Base-by-base conservation (phyloP, 2,329 filamentous ascomycete species). In the Epicoccum nigrum region DNA sequence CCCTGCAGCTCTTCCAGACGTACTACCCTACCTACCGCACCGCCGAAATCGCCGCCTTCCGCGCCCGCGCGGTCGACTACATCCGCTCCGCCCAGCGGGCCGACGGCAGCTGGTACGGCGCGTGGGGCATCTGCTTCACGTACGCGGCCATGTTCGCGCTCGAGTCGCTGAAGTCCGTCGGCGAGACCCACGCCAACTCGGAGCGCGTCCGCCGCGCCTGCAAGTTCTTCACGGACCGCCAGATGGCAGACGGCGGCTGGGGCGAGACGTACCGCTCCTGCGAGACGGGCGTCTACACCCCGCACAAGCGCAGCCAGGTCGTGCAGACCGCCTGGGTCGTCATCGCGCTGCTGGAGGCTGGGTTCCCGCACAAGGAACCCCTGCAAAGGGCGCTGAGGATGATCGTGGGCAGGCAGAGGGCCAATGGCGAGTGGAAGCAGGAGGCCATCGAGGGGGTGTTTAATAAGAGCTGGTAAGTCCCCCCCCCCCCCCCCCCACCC, bases 391-490 rank as follows among this genome's bases (percentile, higher is more conserved):
- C 88, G 1, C 80, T 97, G 67, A 84, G 82, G 70, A 79, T 99
- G 64, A 83, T 99, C 56, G 93, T 97, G 86, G 77, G 82, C 23
- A 83, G 93, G 40, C 94, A 99, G 77, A 87, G 91, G 73, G 70
- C 79, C 2, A 96, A 96, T 68, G 94, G 94, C 27, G 92, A 97
- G 77, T 99, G 94, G 94, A 71, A 89, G 60, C 92, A 97, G 71
- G 94, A 97, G 74, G 87, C 89, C 1, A 97, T 99, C 64, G 94
- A 99, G 73, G 94, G 94, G 2, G 94, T 99, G 9, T 99, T 99
- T 77, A 99, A 99, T 77, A 96, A 97, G 79, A 94, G 87, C 67
- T 97, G 93, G 85, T 87, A 72, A 77, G 83, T 82, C 13, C 6
- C 6, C 23, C 23, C 9, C 23, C 23, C 23, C 23, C 6, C 23